phyloP scores from a whole-genome alignment of 2,329 filamentous ascomycete species.

The Fusarium lateritium region DNA sequence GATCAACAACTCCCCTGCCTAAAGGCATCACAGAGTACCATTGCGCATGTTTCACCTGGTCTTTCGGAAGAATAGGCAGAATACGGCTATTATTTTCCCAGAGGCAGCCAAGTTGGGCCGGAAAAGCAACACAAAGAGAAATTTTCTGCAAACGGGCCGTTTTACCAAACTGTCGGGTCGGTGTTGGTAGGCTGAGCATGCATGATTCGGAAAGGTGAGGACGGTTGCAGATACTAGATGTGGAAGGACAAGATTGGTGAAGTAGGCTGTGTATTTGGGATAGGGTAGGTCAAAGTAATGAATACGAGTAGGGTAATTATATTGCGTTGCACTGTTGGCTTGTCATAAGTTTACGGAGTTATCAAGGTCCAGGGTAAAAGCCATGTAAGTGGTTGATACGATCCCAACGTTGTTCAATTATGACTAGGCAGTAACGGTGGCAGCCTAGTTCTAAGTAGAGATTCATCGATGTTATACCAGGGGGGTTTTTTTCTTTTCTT shows the following conservation, averaged over 20 bases:
- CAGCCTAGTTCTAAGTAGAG: too few species aligned
- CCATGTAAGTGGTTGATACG: too few species aligned
- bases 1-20: constrained; percentile 18
- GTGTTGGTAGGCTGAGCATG: constrained; percentile 14
- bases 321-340: too few species aligned
- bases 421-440: too few species aligned
- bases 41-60: constrained; percentile 23
- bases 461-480: too few species aligned
- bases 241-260: neutral
- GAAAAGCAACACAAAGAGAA: neutral
- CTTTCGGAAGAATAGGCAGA: constrained; percentile 32
- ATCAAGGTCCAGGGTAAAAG: too few species aligned
- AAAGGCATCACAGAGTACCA: constrained; percentile 12
- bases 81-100: constrained; percentile 21
- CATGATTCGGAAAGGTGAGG: constrained; percentile 13
- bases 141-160: constrained; percentile 32
- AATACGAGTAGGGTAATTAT: too few species aligned
- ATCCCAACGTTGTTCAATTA: too few species aligned
- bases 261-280: neutral
- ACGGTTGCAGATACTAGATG: constrained; percentile 1
- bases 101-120: neutral
- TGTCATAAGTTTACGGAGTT: too few species aligned
- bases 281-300: too few species aligned
- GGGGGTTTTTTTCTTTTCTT: too few species aligned
- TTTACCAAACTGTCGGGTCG: constrained; percentile 39